Base-by-base conservation (phyloP, 78 protist genomes). In the Emiliania huxleyi region DNA sequence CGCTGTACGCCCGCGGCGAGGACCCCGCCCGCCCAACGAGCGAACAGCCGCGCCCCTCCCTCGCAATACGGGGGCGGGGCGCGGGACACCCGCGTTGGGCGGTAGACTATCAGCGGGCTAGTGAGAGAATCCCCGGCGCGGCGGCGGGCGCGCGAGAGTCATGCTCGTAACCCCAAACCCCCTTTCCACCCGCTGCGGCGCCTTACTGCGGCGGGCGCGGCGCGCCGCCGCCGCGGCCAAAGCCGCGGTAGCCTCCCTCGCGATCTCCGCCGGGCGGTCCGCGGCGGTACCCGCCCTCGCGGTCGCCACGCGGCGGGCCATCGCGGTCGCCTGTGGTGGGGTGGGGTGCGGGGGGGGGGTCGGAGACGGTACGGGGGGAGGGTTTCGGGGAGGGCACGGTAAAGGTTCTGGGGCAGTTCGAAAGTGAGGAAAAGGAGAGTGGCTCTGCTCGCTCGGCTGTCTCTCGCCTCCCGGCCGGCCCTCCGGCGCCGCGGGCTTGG, bases 141-240 rank as follows among this genome's bases (percentile, higher is more conserved):
- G n/a, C n/a, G n/a, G 62, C 8, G 8, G 15, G 15, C 62, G 15
- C 29, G 62, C 15, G 62, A 8, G 15, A 15, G 62, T 19, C 15
- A 15, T 19, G 62, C 29, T 52, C 29, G 29, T 19, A 52, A 8
- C 15, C 29, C 62, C 8, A 15, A 52, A 19, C 15, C 62, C 8
- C 62, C 15, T 8, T 15, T 15, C 15, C 62, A 8, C 8, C 62
- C 62, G 29, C 8, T 15, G 8, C 8, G 8, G 15, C 62, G 62
- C 8, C 8, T 52, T 8, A 52, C 29, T 8, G 15, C 8, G 15
- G 81, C n/a, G 46, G 44, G 85, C 85, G 85, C 46, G 85, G 85
- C 48, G 85, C 85, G 85, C 85, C 85, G 19, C 83, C 83, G 44
- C 83, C 83, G 1, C 85, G 85, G 85, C 85, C 85, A 22, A 77